These are phyloP conservation scores for Aspergillus quadrilineatus DNA, from an alignment of 2,329 filamentous ascomycete genomes.

Conservation along the genomic window DNA sequence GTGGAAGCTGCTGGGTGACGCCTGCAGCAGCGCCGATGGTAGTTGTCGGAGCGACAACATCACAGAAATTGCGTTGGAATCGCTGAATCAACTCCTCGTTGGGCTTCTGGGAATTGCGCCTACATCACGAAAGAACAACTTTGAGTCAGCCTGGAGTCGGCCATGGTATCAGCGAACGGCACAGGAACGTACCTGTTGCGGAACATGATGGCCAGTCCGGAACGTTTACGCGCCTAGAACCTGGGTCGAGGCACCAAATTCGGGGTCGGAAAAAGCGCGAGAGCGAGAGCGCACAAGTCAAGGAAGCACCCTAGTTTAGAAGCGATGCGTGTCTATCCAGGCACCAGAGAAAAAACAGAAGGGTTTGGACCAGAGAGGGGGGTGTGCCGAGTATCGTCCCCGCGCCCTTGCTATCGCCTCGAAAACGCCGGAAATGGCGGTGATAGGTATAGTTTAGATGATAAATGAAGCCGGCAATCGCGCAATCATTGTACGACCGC, in stretches of 20 bases:
- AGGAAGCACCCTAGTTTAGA: conserved; percentile 16
- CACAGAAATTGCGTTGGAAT: conserved; percentile 81
- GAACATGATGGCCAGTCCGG: conserved; percentile 41
- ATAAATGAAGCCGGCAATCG: not conserved
- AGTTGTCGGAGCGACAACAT: conserved; percentile 55
- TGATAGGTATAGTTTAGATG: conserved; percentile 1
- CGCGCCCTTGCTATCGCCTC: not conserved
- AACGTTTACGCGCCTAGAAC: conserved; percentile 7
- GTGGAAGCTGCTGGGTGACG: conserved; percentile 22
- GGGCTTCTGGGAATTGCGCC: conserved; percentile 80
- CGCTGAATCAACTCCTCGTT: conserved; percentile 78
- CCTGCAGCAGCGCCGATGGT: conserved; percentile 34
- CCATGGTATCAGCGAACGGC: conserved; percentile 5
- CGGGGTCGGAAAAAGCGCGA: not conserved
- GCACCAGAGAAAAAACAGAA: conserved; percentile 3
- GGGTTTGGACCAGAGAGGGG: not conserved
- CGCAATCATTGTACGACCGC: conserved; percentile 3
- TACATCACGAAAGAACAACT: conserved; percentile 32
- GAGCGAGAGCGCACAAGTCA: not conserved
- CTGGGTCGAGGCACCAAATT: not conserved
- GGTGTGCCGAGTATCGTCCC: not conserved
- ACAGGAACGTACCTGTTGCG: conserved; percentile 46
- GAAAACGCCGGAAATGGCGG: not conserved
- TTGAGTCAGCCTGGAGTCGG: conserved; percentile 15
- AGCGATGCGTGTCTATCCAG: not conserved